These are phyloP conservation scores for Metarhizium album DNA, from an alignment of 2,329 filamentous ascomycete species.

Conservation along the genomic window DNA sequence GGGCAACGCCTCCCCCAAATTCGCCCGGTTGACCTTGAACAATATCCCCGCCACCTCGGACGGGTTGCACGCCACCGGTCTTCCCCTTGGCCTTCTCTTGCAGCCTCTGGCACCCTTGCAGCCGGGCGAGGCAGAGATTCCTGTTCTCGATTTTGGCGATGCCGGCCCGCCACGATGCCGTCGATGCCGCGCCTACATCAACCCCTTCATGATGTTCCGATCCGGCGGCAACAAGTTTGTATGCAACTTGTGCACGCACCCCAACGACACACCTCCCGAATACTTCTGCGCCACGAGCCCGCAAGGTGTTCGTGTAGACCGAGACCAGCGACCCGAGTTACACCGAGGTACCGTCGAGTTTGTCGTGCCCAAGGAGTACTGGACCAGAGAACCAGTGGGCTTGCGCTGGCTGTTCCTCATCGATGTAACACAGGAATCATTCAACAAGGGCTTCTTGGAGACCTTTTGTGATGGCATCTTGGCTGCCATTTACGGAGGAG, in stretches of 20 bases:
- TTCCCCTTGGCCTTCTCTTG: slow-evolving; percentile 78
- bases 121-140: slow-evolving; percentile 75
- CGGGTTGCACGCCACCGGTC: slow-evolving; percentile 64
- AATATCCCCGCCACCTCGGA: slow-evolving; percentile 81
- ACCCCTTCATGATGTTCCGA: slow-evolving; percentile 97
- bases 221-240: slow-evolving; percentile 92
- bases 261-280: slow-evolving; percentile 84
- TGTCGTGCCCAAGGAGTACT: slow-evolving; percentile 95
- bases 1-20: slow-evolving; percentile 92
- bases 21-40: slow-evolving; percentile 82
- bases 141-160: slow-evolving; percentile 91
- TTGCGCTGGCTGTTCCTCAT: slow-evolving; percentile 84
- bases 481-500: slow-evolving; percentile 68
- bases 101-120: slow-evolving; percentile 80
- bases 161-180: slow-evolving; percentile 81
- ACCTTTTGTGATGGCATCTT: slow-evolving; percentile 85
- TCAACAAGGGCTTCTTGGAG: slow-evolving; percentile 82
- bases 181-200: slow-evolving; percentile 92
- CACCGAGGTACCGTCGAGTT: slow-evolving; percentile 91
- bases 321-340: slow-evolving; percentile 80
- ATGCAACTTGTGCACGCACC: slow-evolving; percentile 96
- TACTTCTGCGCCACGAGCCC: slow-evolving; percentile 91
- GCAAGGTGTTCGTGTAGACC: slow-evolving; percentile 76
- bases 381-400: slow-evolving; percentile 86
- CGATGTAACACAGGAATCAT: slow-evolving; percentile 84